These are phyloP conservation scores for Bruguiera gymnorhiza DNA, from an alignment of 345 rosid species.

Conservation along the genomic window DNA sequence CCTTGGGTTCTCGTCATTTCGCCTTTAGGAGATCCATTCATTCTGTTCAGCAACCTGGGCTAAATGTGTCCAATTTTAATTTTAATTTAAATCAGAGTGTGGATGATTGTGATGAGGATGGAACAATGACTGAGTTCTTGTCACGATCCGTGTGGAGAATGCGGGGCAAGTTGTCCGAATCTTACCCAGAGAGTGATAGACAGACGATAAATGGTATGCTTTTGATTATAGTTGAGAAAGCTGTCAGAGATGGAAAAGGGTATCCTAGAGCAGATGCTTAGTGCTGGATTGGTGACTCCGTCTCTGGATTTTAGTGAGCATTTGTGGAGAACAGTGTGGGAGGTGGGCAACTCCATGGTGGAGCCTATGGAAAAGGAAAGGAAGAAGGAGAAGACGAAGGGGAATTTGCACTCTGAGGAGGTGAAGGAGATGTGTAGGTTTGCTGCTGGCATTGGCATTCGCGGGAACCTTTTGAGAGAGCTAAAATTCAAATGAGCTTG, in stretches of 20 bases:
- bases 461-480: constrained; percentile 86
- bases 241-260: constrained; percentile 67
- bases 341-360: constrained; percentile 73
- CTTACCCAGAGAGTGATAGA: constrained; percentile 55
- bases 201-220: constrained; percentile 69
- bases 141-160: constrained; percentile 78
- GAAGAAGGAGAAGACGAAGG: constrained; percentile 81
- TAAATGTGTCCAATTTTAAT: neutral
- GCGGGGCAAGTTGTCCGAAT: constrained; percentile 65
- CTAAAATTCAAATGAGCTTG: constrained; percentile 83
- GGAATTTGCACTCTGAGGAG: constrained; percentile 58
- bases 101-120: constrained; percentile 46
- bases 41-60: neutral
- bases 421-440: constrained; percentile 85
- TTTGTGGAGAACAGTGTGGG: constrained; percentile 78
- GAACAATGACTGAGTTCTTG: constrained; percentile 61
- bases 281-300: constrained; percentile 29
- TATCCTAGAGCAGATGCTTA: constrained; percentile 35
- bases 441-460: constrained; percentile 82
- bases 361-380: constrained; percentile 78
- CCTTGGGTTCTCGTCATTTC: too few relatives aligned
- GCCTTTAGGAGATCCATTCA: constrained; percentile 11
- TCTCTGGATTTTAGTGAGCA: constrained; percentile 58
- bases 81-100: constrained; percentile 15
- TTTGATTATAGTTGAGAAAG: constrained; percentile 62